Conservation (phyloP, 768 basidiomycete species). For the Terana coerulea region DNA sequence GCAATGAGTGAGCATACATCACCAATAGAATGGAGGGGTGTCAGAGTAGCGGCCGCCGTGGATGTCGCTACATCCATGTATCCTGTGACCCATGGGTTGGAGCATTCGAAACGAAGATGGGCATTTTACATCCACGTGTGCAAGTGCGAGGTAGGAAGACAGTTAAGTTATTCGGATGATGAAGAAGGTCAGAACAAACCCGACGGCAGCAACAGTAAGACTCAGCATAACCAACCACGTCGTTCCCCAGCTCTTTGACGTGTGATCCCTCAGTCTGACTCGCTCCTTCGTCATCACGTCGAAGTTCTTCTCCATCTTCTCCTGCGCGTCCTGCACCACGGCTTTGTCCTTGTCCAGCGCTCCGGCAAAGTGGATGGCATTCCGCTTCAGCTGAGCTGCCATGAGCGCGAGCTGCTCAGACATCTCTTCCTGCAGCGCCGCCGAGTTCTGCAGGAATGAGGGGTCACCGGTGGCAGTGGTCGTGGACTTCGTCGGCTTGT, state of each 20-base stretch:
- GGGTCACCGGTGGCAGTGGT: slow-evolving; percentile 21
- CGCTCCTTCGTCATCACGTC: slow-evolving; percentile 66
- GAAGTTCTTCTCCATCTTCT: slow-evolving; percentile 72
- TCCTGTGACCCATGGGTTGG: no score
- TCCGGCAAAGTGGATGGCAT: slow-evolving; percentile 74
- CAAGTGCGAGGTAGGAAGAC: no score
- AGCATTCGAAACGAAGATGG: no score
- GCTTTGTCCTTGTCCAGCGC: slow-evolving; percentile 72
- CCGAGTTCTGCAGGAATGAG: slow-evolving; percentile 51
- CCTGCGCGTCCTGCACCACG: slow-evolving; percentile 61
- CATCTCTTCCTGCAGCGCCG: slow-evolving; percentile 67
- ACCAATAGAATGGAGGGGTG: no score
- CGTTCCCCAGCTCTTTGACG: slow-evolving; percentile 45
- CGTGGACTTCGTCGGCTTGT: background rate
- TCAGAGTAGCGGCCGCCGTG: no score
- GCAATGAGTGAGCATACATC: no score
- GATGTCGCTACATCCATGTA: no score
- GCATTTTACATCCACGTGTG: no score
- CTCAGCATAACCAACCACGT: slow-evolving; percentile 50
- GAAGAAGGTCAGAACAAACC: slow-evolving; percentile 71
- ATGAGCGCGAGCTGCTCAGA: slow-evolving; percentile 74
- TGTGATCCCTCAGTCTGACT: slow-evolving; percentile 40
- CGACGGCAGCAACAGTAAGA: slow-evolving; percentile 58
- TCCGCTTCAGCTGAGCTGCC: slow-evolving; percentile 84
- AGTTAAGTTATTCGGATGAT: slow-evolving; percentile 72